phyloP scores from a whole-genome alignment of 768 basidiomycete genomes.

The Mrakia blollopis region DNA sequence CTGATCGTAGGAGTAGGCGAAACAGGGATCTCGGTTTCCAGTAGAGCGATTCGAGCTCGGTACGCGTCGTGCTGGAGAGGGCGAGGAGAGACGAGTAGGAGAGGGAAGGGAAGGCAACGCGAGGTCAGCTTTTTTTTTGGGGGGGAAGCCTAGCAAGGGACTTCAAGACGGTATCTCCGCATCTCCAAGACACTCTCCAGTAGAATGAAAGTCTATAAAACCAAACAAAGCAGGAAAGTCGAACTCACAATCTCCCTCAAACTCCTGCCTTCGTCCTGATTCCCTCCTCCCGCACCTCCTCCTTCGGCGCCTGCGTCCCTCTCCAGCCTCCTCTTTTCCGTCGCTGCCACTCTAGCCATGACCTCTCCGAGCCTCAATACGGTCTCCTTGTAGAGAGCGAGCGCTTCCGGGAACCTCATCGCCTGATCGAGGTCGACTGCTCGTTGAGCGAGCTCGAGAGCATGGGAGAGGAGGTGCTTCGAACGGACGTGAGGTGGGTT shows the following conservation, averaged over 20 bases:
- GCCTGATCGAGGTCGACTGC: conserved; percentile 20
- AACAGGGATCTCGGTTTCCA: neutral
- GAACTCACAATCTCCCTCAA: conserved; percentile 18
- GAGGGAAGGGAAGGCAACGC: too few relatives aligned
- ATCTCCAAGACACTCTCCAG: too few relatives aligned
- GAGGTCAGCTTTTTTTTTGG: too few relatives aligned
- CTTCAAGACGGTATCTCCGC: too few relatives aligned
- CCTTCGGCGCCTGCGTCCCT: neutral
- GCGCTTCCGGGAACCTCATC: conserved; percentile 11
- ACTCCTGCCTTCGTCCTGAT: conserved; percentile 16
- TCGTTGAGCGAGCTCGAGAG: conserved; percentile 22
- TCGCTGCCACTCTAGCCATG: conserved; percentile 13
- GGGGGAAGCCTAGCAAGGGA: too few relatives aligned
- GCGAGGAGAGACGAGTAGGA: neutral
- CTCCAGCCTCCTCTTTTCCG: neutral
- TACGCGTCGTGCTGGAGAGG: conserved; percentile 19
- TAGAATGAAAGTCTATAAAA: too few relatives aligned
- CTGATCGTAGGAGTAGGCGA: neutral
- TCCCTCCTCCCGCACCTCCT: neutral
- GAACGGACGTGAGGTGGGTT: conserved; percentile 6
- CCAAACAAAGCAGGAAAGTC: too few relatives aligned
- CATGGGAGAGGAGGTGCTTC: conserved; percentile 14
- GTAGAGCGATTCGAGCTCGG: conserved; percentile 12
- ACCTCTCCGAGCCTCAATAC: conserved; percentile 14
- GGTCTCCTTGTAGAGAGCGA: conserved; percentile 20